Conservation (phyloP, 2,329 filamentous ascomycete species). For the Rhinocladiella similis region DNA sequence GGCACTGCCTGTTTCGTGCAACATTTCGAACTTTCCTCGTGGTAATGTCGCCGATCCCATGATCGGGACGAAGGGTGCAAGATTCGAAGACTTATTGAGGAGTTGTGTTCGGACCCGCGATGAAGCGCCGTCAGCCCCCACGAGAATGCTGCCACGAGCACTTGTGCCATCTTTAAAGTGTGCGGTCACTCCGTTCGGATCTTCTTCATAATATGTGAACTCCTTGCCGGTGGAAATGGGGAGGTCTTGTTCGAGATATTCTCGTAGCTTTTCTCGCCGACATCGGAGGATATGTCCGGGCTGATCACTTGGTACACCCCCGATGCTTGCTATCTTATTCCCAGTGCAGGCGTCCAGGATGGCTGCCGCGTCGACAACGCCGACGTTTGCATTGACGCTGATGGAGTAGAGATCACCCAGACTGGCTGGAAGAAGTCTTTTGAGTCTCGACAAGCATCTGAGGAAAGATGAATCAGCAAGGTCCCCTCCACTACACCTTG, state of each 20-base stretch:
- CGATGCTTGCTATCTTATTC: not conserved
- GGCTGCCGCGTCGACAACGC: not conserved
- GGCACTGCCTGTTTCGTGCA: not conserved
- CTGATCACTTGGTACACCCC: not conserved
- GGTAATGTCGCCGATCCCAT: not conserved
- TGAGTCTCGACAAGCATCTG: no score
- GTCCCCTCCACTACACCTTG: no score
- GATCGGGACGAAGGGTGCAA: not conserved
- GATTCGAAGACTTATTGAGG: not conserved
- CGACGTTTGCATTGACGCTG: not conserved
- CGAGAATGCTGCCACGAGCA: slow-evolving; percentile 22
- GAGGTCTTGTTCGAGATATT: not conserved
- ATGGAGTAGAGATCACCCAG: not conserved
- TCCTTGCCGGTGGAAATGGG: not conserved
- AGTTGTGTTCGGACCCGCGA: slow-evolving; percentile 24
- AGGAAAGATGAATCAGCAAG: no score
- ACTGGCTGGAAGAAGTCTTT: not conserved
- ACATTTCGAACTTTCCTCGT: not conserved
- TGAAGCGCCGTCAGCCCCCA: slow-evolving; percentile 31
- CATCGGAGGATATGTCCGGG: not conserved
- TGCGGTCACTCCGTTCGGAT: not conserved
- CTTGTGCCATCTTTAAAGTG: slow-evolving; percentile 24
- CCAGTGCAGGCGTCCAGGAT: not conserved
- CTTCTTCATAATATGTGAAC: not conserved
- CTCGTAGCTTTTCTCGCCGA: not conserved